phyloP scores from a whole-genome alignment of 2,329 filamentous ascomycete species.

The Esteya vermicola region DNA sequence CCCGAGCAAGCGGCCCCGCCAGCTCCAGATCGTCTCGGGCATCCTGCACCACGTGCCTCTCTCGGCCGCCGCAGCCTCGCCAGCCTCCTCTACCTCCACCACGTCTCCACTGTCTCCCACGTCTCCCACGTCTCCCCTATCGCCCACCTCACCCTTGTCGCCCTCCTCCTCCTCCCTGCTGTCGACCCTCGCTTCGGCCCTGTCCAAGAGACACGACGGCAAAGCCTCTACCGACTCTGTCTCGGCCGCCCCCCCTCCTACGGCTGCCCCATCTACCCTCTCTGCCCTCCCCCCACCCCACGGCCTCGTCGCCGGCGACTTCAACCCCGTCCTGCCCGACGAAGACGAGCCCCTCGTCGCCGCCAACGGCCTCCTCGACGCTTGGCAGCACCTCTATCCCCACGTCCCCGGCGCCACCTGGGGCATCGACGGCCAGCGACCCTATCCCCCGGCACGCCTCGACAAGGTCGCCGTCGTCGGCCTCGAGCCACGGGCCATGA shows the following conservation, averaged over 20 bases:
- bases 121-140: too few species aligned
- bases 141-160: too few species aligned
- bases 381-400: slow-evolving; percentile 17
- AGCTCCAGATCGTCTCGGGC: slow-evolving; percentile 15
- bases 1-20: slow-evolving; percentile 16
- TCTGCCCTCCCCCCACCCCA: slow-evolving; percentile 3
- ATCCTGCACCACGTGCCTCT: slow-evolving; percentile 12
- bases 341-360: slow-evolving; percentile 18
- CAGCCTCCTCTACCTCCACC: background rate
- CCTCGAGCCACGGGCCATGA: slow-evolving; percentile 11
- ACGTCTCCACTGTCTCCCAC: too few species aligned
- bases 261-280: slow-evolving; percentile 13
- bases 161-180: too few species aligned
- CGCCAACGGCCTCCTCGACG: slow-evolving; percentile 20
- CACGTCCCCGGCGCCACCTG: slow-evolving; percentile 21
- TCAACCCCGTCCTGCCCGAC: slow-evolving; percentile 21
- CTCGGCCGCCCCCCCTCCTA: slow-evolving; percentile 1
- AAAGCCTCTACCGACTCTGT: too few species aligned
- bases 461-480: slow-evolving; percentile 22
- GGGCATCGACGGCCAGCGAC: slow-evolving; percentile 19
- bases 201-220: too few species aligned
- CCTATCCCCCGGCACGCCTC: slow-evolving; percentile 19
- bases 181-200: too few species aligned
- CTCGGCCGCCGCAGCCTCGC: too few species aligned
- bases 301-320: slow-evolving; percentile 24